Evolutionary conservation across 2,329 filamentous ascomycete genomes (phyloP).

Genomic region (Trichophyton schoenleinii): DNA sequence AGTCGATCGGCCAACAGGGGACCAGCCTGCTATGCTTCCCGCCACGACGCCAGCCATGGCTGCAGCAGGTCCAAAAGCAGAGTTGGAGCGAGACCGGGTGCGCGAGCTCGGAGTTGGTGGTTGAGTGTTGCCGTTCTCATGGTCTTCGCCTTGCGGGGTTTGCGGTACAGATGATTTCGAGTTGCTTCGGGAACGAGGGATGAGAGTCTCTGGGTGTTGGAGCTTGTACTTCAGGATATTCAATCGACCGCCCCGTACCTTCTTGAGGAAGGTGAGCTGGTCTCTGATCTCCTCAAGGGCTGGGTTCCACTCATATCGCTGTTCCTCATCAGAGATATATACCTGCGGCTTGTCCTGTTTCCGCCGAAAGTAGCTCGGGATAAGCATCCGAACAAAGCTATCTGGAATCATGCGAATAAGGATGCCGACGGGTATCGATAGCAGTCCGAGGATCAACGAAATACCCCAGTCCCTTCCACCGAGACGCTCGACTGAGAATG

Average conservation of each 20-base stretch:
- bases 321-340: constrained; percentile 35
- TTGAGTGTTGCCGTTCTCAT: constrained; percentile 17
- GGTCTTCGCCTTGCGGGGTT: constrained; percentile 42
- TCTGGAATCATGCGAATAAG: constrained; percentile 50
- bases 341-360: constrained; percentile 30
- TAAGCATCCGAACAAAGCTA: constrained; percentile 36
- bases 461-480: constrained; percentile 57
- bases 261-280: constrained; percentile 52
- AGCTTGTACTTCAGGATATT: constrained; percentile 49
- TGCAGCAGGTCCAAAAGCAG: constrained; percentile 45
- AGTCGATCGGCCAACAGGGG: constrained; percentile 41
- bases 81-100: constrained; percentile 46
- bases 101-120: constrained; percentile 45
- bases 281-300: constrained; percentile 51
- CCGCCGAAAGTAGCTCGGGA: constrained; percentile 29
- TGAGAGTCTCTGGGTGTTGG: constrained; percentile 41
- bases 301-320: constrained; percentile 44
- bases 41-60: constrained; percentile 55
- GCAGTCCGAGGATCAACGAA: constrained; percentile 53
- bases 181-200: constrained; percentile 33
- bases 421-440: constrained; percentile 55
- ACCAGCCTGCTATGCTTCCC: constrained; percentile 54
- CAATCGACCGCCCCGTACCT: constrained; percentile 50
- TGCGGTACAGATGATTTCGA: constrained; percentile 39
- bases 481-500: constrained; percentile 51